Conservation (phyloP, 2,329 filamentous ascomycete genomes). For the Coleophoma eucalyptorum region DNA sequence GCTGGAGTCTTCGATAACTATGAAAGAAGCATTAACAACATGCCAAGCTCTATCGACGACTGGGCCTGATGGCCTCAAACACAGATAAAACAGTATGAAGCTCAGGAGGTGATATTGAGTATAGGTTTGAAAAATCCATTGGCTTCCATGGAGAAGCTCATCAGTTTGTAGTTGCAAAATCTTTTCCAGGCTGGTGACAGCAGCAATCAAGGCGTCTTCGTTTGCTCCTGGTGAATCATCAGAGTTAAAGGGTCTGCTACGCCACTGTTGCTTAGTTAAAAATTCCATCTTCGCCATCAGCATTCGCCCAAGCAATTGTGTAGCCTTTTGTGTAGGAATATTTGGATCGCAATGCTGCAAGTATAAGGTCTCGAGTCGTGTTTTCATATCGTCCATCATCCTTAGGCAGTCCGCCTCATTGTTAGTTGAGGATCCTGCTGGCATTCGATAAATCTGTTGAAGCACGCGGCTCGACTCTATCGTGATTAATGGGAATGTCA, state of each 20-base stretch:
- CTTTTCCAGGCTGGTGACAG: background rate
- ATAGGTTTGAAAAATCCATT: background rate
- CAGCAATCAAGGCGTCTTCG: background rate
- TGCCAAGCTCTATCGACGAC: background rate
- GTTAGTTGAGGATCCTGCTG: background rate
- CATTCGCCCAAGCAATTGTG: background rate
- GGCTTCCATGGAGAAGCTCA: background rate
- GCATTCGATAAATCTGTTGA: background rate
- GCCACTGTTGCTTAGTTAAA: background rate
- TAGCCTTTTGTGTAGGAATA: background rate
- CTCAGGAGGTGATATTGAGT: slow-evolving; percentile 1
- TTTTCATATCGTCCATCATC: slow-evolving; percentile 13
- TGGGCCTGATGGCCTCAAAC: background rate
- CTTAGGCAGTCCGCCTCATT: background rate
- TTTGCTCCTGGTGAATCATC: background rate
- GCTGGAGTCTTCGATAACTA: background rate
- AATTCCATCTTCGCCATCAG: background rate
- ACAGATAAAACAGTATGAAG: background rate
- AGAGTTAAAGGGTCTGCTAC: background rate
- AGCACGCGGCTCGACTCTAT: slow-evolving; percentile 10
- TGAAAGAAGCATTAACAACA: background rate
- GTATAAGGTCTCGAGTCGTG: slow-evolving; percentile 5
- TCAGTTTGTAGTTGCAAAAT: background rate
- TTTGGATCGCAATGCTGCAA: slow-evolving; percentile 9
- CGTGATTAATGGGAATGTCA: slow-evolving; percentile 20